Conservation (phyloP, 805 yeast genomes). For the Kuraishia capsulata region DNA sequence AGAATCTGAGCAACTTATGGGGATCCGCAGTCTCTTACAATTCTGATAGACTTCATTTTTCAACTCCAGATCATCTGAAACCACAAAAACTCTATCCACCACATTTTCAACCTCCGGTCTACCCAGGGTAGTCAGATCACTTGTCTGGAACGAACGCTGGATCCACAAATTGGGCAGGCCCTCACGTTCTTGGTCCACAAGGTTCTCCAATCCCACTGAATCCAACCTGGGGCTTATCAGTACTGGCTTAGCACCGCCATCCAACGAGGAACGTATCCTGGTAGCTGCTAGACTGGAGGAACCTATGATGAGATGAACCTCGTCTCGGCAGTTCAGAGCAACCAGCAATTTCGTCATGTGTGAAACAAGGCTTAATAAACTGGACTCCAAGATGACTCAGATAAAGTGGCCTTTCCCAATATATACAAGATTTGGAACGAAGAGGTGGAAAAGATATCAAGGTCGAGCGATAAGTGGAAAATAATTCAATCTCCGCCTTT, state of each 20-base stretch:
- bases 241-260: conserved; percentile 49
- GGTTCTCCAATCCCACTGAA: conserved; percentile 18
- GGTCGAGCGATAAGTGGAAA: no score
- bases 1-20: conserved; percentile 71
- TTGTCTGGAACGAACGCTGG: conserved; percentile 23
- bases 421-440: no score
- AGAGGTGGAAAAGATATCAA: no score
- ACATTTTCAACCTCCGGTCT: conserved; percentile 50
- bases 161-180: no score
- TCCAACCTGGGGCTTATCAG: conserved; percentile 26
- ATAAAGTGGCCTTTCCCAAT: no score
- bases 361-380: no score
- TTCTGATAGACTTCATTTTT: conserved; percentile 33
- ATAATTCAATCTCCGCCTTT: no score
- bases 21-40: conserved; percentile 63
- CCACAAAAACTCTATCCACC: conserved; percentile 71
- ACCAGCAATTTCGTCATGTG: conserved; percentile 24
- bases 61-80: conserved; percentile 16
- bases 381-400: no score
- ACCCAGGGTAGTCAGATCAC: conserved; percentile 49
- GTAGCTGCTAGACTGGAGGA: conserved; percentile 32
- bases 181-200: conserved; percentile 16
- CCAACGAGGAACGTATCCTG: conserved; percentile 38
- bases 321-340: conserved; percentile 36
- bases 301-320: conserved; percentile 52